A percentile compares a stretch with the other conserved stretches of the same genome.
phyloP scores from a whole-genome alignment of 306 rosid species.

The Benincasa hispida region DNA sequence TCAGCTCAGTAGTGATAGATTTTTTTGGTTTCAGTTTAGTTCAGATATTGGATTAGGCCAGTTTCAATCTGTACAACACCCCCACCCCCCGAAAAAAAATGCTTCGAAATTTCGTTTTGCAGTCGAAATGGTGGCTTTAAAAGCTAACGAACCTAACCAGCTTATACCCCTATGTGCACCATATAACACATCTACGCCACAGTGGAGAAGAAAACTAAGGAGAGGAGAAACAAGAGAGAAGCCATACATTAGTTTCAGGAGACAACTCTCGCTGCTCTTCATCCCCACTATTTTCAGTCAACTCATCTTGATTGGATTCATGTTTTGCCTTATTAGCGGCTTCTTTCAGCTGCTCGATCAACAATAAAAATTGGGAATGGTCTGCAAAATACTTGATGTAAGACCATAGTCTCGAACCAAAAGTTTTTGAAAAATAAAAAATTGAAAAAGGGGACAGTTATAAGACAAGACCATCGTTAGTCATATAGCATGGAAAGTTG shows the following conservation, averaged over 20 bases:
- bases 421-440: neutral
- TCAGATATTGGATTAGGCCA: neutral
- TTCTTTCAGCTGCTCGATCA: slow-evolving; percentile 49
- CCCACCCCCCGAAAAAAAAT: neutral
- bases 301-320: slow-evolving; percentile 27
- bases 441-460: neutral
- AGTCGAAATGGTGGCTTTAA: neutral
- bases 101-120: neutral
- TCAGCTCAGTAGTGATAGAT: neutral
- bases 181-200: neutral
- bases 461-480: neutral
- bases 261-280: slow-evolving; percentile 26
- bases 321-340: slow-evolving; percentile 41
- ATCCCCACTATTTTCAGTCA: slow-evolving; percentile 24
- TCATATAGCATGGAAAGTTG: neutral
- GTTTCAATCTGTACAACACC: neutral
- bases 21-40: neutral
- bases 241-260: slow-evolving; percentile 38
- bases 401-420: neutral
- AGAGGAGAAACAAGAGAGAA: slow-evolving; percentile 11
- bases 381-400: slow-evolving; percentile 25
- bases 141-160: neutral
- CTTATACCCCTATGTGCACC: neutral
- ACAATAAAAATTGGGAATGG: slow-evolving; percentile 32
- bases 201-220: slow-evolving; percentile 7